phyloP scores from a whole-genome alignment of 2,329 filamentous ascomycete species.

The Fusarium dimerum region DNA sequence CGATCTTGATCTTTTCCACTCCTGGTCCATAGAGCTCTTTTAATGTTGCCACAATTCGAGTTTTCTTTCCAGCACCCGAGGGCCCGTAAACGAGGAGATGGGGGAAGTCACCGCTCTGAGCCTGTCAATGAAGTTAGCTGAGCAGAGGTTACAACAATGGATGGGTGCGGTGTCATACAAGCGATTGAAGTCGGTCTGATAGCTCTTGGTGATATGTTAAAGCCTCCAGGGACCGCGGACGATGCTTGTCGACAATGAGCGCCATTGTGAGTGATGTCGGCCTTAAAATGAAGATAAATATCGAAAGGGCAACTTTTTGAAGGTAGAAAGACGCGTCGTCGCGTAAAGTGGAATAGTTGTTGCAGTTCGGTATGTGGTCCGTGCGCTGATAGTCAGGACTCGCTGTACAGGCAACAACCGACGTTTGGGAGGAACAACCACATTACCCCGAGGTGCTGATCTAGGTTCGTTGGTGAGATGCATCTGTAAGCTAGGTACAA shows the following conservation, averaged over 20 bases:
- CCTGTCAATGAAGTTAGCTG: slow-evolving; percentile 52
- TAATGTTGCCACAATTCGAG: slow-evolving; percentile 89
- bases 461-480: no score
- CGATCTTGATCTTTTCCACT: slow-evolving; percentile 99
- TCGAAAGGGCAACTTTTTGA: slow-evolving; percentile 21
- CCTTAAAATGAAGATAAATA: slow-evolving; percentile 12
- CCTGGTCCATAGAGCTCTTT: slow-evolving; percentile 94
- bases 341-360: slow-evolving; percentile 39
- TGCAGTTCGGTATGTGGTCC: slow-evolving; percentile 15
- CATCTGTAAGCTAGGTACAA: no score
- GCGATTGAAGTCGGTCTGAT: slow-evolving; percentile 79
- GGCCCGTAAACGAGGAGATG: slow-evolving; percentile 97
- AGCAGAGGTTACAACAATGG: neutral
- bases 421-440: neutral
- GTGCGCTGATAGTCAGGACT: slow-evolving; percentile 13
- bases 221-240: slow-evolving; percentile 72
- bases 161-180: slow-evolving; percentile 67
- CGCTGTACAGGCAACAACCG: slow-evolving; percentile 19
- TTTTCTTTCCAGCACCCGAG: slow-evolving; percentile 97
- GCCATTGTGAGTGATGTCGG: slow-evolving; percentile 50
- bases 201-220: slow-evolving; percentile 89
- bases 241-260: slow-evolving; percentile 71
- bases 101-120: slow-evolving; percentile 95
- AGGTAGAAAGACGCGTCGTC: slow-evolving; percentile 36
- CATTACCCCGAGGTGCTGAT: neutral